These are phyloP conservation scores for Saccharomycopsis lassenensis DNA, from an alignment of 805 yeast genomes.

Conservation along the genomic window DNA sequence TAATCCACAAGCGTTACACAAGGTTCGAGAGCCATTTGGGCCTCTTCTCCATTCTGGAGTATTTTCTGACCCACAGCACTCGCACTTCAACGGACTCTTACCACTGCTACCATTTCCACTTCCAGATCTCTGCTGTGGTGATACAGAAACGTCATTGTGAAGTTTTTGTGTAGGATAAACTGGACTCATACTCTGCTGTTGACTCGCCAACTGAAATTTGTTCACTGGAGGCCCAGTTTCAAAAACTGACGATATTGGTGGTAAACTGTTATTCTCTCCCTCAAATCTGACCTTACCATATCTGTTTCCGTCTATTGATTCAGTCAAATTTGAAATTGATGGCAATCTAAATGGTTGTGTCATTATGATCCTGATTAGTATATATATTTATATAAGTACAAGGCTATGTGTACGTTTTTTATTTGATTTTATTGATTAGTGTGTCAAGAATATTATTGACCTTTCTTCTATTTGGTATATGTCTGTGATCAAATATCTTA, in stretches of 20 bases:
- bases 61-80: slow-evolving; percentile 40
- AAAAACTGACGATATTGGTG: slow-evolving; percentile 11
- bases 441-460: too few relatives aligned
- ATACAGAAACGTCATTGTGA: background rate
- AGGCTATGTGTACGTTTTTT: too few relatives aligned
- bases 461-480: too few relatives aligned
- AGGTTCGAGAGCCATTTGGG: slow-evolving; percentile 62
- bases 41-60: slow-evolving; percentile 86
- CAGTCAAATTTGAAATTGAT: slow-evolving; percentile 11
- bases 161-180: background rate
- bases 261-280: slow-evolving; percentile 5
- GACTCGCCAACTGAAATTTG: slow-evolving; percentile 1
- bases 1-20: slow-evolving; percentile 79
- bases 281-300: background rate
- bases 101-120: too few relatives aligned
- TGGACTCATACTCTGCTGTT: background rate
- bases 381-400: too few relatives aligned
- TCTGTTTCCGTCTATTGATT: slow-evolving; percentile 8
- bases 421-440: too few relatives aligned
- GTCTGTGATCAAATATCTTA: too few relatives aligned
- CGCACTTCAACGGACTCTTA: slow-evolving; percentile 23
- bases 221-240: background rate
- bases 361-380: too few relatives aligned
- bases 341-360: slow-evolving; percentile 15
- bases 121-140: too few relatives aligned